Percentiles rank a stretch among this genome's conserved stretches.
phyloP scores from a whole-genome alignment of 2,329 filamentous ascomycete genomes.

The Sarocladium kiliense region DNA sequence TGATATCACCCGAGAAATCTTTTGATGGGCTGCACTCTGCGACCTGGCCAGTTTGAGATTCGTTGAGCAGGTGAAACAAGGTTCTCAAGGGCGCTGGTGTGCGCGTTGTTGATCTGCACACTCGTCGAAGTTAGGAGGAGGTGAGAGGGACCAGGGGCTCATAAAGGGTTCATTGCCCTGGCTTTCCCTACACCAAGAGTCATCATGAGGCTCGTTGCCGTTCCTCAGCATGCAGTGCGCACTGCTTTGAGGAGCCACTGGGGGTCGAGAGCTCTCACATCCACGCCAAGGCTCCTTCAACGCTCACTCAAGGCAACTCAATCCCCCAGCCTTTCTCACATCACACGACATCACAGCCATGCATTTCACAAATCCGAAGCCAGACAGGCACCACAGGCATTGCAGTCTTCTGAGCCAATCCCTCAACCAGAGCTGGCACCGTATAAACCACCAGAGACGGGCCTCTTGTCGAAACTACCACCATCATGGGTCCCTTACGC shows the following conservation, averaged over 20 bases:
- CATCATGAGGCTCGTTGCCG: neutral
- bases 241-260: neutral
- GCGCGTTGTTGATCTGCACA: neutral
- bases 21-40: no score
- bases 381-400: neutral
- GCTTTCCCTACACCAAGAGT: neutral
- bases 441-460: slow-evolving; percentile 68
- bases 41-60: neutral
- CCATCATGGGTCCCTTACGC: slow-evolving; percentile 71
- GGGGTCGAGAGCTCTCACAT: neutral
- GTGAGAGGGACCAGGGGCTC: neutral
- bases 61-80: neutral
- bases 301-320: neutral
- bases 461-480: slow-evolving; percentile 66
- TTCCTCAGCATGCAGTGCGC: neutral
- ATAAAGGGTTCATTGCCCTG: neutral
- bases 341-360: neutral
- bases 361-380: neutral
- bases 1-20: no score
- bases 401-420: neutral
- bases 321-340: neutral
- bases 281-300: neutral
- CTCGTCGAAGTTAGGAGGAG: no score
- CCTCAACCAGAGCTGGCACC: slow-evolving; percentile 14
- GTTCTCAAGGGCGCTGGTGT: neutral